Evolutionary conservation across 148 eudicot genomes (phyloP).

Genomic region (Rhododendron mucronatum): DNA sequence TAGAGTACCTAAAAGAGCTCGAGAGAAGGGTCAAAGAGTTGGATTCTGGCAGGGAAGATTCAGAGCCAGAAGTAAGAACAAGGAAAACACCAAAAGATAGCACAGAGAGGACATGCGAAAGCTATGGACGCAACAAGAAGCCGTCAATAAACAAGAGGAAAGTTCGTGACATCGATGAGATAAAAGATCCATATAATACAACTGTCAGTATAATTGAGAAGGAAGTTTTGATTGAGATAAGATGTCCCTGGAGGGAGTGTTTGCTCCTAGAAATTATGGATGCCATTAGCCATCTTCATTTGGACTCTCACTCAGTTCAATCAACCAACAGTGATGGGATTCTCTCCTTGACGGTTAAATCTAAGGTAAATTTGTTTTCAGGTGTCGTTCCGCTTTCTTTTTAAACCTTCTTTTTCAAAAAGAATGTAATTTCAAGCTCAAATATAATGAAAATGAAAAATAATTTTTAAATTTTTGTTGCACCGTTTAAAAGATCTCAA

Average conservation of each 20-base stretch:
- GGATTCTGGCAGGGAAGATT: conserved; percentile 32
- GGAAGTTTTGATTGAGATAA: conserved; percentile 45
- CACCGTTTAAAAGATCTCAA: no score
- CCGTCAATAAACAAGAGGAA: conserved; percentile 36
- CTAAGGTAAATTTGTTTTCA: conserved; percentile 34
- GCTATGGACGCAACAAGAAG: conserved; percentile 25
- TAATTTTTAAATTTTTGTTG: no score
- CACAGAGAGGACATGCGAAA: conserved; percentile 49
- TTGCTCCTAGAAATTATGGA: conserved; percentile 53
- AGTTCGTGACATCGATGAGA: conserved; percentile 17
- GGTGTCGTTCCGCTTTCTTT: no score
- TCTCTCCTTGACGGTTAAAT: conserved; percentile 47
- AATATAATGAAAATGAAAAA: no score
- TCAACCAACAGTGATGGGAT: conserved; percentile 48
- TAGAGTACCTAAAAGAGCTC: conserved; percentile 53
- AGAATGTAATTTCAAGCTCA: no score
- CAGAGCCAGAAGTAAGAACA: conserved; percentile 19
- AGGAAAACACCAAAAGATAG: conserved; percentile 36
- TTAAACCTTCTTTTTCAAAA: no score
- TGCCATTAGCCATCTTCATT: conserved; percentile 36
- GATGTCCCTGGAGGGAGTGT: conserved; percentile 53
- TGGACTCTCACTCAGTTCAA: conserved; percentile 55
- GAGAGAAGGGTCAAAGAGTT: conserved; percentile 50
- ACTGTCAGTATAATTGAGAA: conserved; percentile 33
- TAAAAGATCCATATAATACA: conserved; percentile 26